Conservation (phyloP, 139 green algal genomes). For the Pedinophyceae sp. region DNA sequence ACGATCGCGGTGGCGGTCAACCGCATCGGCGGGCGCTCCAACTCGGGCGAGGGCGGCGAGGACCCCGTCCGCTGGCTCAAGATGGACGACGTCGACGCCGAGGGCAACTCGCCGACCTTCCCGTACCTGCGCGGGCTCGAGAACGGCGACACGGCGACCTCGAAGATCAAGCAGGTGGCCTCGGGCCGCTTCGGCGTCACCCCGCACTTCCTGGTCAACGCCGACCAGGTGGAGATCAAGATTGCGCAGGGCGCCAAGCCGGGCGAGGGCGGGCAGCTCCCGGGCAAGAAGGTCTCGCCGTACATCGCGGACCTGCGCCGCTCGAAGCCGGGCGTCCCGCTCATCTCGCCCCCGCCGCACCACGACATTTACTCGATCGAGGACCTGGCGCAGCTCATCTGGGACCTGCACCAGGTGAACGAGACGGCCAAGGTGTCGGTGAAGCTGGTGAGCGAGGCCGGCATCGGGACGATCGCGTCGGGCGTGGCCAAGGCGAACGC, state of each 20-base stretch:
- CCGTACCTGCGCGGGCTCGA: slow-evolving; percentile 82
- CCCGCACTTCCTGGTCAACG: slow-evolving; percentile 92
- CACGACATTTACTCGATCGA: slow-evolving; percentile 99
- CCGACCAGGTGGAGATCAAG: slow-evolving; percentile 99
- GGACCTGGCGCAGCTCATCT: slow-evolving; percentile 93
- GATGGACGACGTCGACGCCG: slow-evolving; percentile 29
- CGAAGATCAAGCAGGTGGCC: slow-evolving; percentile 94
- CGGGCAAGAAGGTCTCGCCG: slow-evolving; percentile 81
- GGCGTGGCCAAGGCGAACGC: slow-evolving; percentile 98
- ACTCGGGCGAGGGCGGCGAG: slow-evolving; percentile 86
- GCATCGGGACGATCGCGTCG: slow-evolving; percentile 90
- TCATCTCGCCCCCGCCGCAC: slow-evolving; percentile 96
- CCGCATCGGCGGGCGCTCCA: slow-evolving; percentile 91
- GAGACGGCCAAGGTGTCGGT: slow-evolving; percentile 61
- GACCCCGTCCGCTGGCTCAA: slow-evolving; percentile 58
- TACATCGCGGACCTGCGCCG: slow-evolving; percentile 91
- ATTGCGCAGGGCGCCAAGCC: slow-evolving; percentile 70
- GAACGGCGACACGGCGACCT: slow-evolving; percentile 86
- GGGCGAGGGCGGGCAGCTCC: slow-evolving; percentile 93
- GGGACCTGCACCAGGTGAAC: slow-evolving; percentile 58
- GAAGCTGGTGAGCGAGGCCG: slow-evolving; percentile 95
- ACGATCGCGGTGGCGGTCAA: slow-evolving; percentile 98
- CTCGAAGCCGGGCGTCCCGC: slow-evolving; percentile 92
- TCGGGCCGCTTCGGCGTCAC: slow-evolving; percentile 94
- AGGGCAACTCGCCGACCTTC: slow-evolving; percentile 56